Evolutionary conservation across 768 basidiomycete species (phyloP), one percentile per base, ranked within the genome.

Genomic region (Auricularia heimuer): DNA sequence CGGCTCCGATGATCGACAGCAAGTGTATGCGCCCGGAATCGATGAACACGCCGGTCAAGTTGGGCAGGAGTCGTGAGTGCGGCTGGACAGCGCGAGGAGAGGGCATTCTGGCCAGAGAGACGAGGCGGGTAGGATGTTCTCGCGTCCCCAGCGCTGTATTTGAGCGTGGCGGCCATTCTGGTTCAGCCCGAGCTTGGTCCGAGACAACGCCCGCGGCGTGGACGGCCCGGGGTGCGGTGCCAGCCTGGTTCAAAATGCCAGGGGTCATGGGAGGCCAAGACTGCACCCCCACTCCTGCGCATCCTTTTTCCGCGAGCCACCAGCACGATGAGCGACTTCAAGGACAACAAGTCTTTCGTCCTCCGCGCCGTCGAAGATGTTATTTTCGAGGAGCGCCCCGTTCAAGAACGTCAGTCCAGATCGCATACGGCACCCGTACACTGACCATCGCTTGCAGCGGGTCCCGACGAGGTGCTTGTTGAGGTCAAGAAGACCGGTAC

Each of bases 401-500:
- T 94, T 67, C 92, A 90, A 35, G 80, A 87, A 70, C 78, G 88
- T 89, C 63, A 65, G 82, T 69, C 65, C 35, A 62, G 36, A 2
- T 54, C 60, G 14, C 36, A 35, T 63, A 39, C 16, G 44, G 42
- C 18, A 33, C 16, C 42, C 44, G 24, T 14, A 12, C 16, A 54
- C 33, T 42, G 62, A 7, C 44, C 54, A 39, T 29, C 51, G 24
- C 56, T 21, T 56, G 42, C 71, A 89, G 89, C 90, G 67, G 79
- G 81, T 21, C 82, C 82, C 64, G 79, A 88, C 71, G 89, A 97
- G 68, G 92, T 94, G 51, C 84, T 98, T 24, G 85, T 98, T 39
- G 81, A 89, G 70, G 89, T 98, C 51, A 94, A 92, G 78, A 94
- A 94, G 78, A 96, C 94, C 18, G 94, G 92, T 87, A 66, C 66